Base-by-base conservation (phyloP, 1,284 basidiomycete genomes). In the Ganoderma resinaceum region DNA sequence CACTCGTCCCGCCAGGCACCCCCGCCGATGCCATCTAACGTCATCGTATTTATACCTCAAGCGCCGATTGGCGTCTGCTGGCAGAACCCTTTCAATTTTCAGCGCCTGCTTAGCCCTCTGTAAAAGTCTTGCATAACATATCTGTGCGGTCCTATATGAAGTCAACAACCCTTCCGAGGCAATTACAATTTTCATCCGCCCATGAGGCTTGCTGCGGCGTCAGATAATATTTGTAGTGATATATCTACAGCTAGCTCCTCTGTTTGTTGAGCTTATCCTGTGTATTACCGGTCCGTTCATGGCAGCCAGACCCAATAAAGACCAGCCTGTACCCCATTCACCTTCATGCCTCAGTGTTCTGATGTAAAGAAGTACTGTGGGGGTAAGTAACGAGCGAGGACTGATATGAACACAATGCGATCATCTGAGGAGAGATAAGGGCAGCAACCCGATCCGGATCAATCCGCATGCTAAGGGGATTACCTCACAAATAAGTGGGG, bases 401-500 rank as follows among this genome's bases (percentile, higher is more conserved):
- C 9, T 16, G 12, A 57, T n/a, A 57, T 31, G 35, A 37, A 37
- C 33, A 38, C n/a, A 37, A 37, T 12, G 35, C 35, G 26, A 65
- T 63, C 63, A 69, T 61, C 65, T 63, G 38, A 37, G 35, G 23
- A n/a, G 35, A 63, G 43, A 65, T 53, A 66, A 65, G 66, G 66
- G 57, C 29, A 42, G 31, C 38, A 43, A 52, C 37, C 16, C 35
- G 46, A 61, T 58, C 65, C 71, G 71, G 66, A 35, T 40, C 35
- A 33, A 33, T 16, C 57, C 66, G 66, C 60, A 52, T 55, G 53
- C 55, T 52, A 72, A 67, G 62, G 58, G 43, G 65, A 65, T 69
- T 71, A 66, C 65, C 65, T 69, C 64, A 69, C 70, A 67, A 71
- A 71, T 71, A 72, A 67, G 59, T 29, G 52, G 49, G 63, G 43